phyloP scores from a whole-genome alignment of 139 green algal species.

The Asterochloris sp. region DNA sequence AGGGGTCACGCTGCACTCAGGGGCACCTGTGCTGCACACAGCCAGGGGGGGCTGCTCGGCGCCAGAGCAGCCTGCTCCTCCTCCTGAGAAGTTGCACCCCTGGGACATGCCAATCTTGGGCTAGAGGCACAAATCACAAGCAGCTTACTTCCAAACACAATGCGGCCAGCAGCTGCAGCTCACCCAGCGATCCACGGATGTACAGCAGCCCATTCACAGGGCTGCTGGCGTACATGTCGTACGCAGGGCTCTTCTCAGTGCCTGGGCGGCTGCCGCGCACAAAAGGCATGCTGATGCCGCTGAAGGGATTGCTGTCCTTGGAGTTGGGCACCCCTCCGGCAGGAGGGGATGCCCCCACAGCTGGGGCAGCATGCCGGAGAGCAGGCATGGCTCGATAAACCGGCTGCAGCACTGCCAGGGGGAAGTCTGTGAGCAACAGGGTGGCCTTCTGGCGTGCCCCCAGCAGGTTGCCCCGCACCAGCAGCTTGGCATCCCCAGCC shows the following conservation, averaged over 20 bases:
- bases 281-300: constrained; percentile 19
- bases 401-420: constrained; percentile 62
- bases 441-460: constrained; percentile 65
- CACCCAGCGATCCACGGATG: constrained; percentile 58
- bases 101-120: neutral
- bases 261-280: neutral
- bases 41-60: no score
- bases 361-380: constrained; percentile 53
- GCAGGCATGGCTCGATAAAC: constrained; percentile 64
- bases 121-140: neutral
- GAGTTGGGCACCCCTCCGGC: neutral
- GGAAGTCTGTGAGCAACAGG: constrained; percentile 76
- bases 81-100: neutral
- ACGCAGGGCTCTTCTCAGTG: neutral
- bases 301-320: neutral
- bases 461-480: constrained; percentile 29
- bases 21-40: no score
- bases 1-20: no score
- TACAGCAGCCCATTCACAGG: constrained; percentile 81
- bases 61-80: no score
- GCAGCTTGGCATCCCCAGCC: constrained; percentile 38
- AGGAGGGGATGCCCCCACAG: constrained; percentile 24
- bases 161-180: neutral
- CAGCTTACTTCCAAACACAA: neutral
- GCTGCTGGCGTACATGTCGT: constrained; percentile 2